Evolutionary conservation across 345 rosid genomes (phyloP).

Genomic region (Kandelia obovata): DNA sequence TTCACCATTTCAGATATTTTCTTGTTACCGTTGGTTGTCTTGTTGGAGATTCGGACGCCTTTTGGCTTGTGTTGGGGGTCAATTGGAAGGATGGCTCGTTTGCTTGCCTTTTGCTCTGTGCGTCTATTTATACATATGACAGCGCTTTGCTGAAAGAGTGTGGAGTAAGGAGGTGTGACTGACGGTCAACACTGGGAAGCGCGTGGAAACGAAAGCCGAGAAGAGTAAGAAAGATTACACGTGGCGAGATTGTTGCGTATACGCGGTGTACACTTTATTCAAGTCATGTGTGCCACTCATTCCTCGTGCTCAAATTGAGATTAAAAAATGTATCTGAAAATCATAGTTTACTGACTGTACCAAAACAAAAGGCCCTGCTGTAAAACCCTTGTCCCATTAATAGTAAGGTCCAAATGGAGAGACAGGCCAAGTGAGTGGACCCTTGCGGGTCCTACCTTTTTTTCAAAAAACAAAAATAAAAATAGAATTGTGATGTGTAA

Average conservation of each 20-base stretch:
- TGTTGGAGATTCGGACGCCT: not conserved
- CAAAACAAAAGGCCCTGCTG: too few relatives aligned
- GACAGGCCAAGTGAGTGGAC: too few relatives aligned
- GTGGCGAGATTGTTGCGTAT: not conserved
- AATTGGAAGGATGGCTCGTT: not conserved
- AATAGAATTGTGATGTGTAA: too few relatives aligned
- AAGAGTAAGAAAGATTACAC: not conserved
- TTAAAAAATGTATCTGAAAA: too few relatives aligned
- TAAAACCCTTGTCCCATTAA: too few relatives aligned
- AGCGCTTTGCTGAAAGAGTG: not conserved
- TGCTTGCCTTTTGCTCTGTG: not conserved
- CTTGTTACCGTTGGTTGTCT: not conserved
- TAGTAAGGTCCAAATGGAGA: too few relatives aligned
- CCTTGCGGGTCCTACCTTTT: too few relatives aligned
- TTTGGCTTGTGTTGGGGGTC: not conserved
- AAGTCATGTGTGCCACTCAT: conserved; percentile 4
- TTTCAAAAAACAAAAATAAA: too few relatives aligned
- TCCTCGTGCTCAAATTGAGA: conserved; percentile 1
- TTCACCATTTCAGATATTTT: conserved; percentile 26
- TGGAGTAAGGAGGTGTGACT: not conserved
- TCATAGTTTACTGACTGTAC: too few relatives aligned
- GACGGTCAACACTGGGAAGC: conserved; percentile 3
- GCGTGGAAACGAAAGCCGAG: not conserved
- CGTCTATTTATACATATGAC: too few relatives aligned
- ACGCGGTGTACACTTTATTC: conserved; percentile 4